These are phyloP conservation scores for Blastocystis hominis DNA, from an alignment of 352 stramenopile species.

Conservation along the genomic window DNA sequence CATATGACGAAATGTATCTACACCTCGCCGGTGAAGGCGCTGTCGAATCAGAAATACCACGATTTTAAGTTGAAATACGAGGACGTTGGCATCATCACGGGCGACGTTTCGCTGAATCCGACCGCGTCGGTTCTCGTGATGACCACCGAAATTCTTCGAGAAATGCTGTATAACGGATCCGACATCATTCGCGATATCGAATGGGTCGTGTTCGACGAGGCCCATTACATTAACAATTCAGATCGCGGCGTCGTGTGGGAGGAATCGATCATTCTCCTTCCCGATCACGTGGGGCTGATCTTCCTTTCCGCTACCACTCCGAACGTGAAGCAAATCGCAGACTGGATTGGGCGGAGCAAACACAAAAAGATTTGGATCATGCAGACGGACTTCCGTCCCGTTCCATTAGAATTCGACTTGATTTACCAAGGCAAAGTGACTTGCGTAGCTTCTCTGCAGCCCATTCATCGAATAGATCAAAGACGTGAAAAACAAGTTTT, in stretches of 20 bases:
- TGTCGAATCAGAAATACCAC: constrained; percentile 95
- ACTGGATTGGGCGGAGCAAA: constrained; percentile 95
- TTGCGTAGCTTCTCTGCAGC: constrained; percentile 69
- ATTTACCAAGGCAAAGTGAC: constrained; percentile 78
- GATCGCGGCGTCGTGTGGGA: constrained; percentile 94
- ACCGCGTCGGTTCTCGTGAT: constrained; percentile 90
- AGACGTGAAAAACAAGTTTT: constrained; percentile 63
- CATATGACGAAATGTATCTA: constrained; percentile 82
- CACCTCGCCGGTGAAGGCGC: constrained; percentile 92
- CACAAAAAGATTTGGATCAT: constrained; percentile 89
- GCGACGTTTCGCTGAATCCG: constrained; percentile 87
- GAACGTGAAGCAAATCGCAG: constrained; percentile 94
- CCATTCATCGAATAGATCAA: constrained; percentile 62
- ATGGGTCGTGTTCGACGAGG: constrained; percentile 90
- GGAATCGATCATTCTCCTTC: constrained; percentile 91
- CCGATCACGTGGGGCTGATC: constrained; percentile 87
- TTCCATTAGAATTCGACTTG: constrained; percentile 87
- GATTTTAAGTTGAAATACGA: constrained; percentile 87
- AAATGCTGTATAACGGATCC: constrained; percentile 83
- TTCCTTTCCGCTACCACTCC: constrained; percentile 95
- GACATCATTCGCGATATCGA: constrained; percentile 93
- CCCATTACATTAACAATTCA: constrained; percentile 95
- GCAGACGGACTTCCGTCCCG: constrained; percentile 85
- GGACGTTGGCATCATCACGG: constrained; percentile 90
- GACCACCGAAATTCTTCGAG: constrained; percentile 92